A percentile compares a stretch with the other conserved stretches of the same genome.
Conservation (phyloP, 1,284 basidiomycete genomes). For the Takashimella koratensis region DNA sequence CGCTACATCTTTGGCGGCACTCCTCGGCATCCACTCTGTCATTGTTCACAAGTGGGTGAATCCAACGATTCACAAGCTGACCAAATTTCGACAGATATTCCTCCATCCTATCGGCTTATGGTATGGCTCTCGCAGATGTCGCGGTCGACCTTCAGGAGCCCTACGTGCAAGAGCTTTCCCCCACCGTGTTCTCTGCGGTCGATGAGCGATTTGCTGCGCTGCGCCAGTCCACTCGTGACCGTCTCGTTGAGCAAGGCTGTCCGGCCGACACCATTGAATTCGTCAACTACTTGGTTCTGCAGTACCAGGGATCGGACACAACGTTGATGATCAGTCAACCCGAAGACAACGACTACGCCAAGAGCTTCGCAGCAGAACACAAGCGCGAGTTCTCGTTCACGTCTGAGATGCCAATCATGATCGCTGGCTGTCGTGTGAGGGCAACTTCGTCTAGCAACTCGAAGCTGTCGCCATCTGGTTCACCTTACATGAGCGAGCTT, state of each 20-base stretch:
- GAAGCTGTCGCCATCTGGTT: too few relatives aligned
- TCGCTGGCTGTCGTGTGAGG: conserved; percentile 84
- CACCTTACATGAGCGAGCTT: conserved; percentile 79
- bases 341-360: too few relatives aligned
- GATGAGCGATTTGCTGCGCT: too few relatives aligned
- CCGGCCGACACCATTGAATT: too few relatives aligned
- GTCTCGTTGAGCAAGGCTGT: too few relatives aligned
- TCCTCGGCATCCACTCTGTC: conserved; percentile 74
- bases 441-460: too few relatives aligned
- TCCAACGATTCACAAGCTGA: neutral
- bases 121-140: conserved; percentile 79
- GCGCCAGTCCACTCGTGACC: too few relatives aligned
- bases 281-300: conserved; percentile 85
- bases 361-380: too few relatives aligned
- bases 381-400: conserved; percentile 94
- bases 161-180: too few relatives aligned
- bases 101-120: conserved; percentile 84
- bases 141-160: conserved; percentile 84
- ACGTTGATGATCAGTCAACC: conserved; percentile 69
- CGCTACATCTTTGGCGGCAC: conserved; percentile 74
- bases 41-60: conserved; percentile 81
- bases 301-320: conserved; percentile 78
- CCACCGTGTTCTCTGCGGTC: too few relatives aligned
- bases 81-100: too few relatives aligned
- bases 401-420: conserved; percentile 72